Base-by-base conservation (phyloP, 148 eudicot genomes). In the Nepenthes gracilis region DNA sequence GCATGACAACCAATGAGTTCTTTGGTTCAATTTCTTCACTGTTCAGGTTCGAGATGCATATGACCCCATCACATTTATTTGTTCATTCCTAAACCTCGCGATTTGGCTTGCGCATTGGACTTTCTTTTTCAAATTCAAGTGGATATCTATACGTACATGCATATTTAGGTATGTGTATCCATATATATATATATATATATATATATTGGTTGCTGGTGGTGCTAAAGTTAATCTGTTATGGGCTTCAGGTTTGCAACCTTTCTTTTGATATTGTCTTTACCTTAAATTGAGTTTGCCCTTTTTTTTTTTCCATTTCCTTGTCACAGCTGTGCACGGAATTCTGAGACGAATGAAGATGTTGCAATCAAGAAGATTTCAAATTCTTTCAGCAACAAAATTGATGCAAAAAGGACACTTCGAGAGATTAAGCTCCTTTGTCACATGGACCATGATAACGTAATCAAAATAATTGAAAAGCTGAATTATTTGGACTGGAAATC, bases 361-460 rank as follows among this genome's bases (percentile, higher is more conserved):
- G 97, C 97, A 14, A 88, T 92, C 35, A 92, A 92, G 78, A 85
- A 83, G 73, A 92, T 92, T 66, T 85, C 73, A 49, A 85, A 82
- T 80, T 96, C 97, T 36, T 92, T 92, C 65, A 85, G 85, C 68
- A 91, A 90, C 65, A 78, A 85, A 54, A 80, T 90, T 63, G 97
- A 90, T 79, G 97, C 97, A 11, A 90, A 84, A 64, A 76, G 97
- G 70, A 90, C 97, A 5, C 75, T 90, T 43, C 87, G 97, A 6
- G 97, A 90, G 64, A 90, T 90, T 70, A 90, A 90, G 78, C 89
- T 90, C 64, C 85, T 90, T 60, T 74, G 89, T 64, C 95, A 91
- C 55, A 81, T 87, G 96, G 92, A 87, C 64, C 97, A 91, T 69
- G 97, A 91, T 74, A 92, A 92, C 78, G 96, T 88, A 88, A 54